Evolutionary conservation across 148 eudicot genomes (phyloP).

Genomic region (Amaranthus palmeri): DNA sequence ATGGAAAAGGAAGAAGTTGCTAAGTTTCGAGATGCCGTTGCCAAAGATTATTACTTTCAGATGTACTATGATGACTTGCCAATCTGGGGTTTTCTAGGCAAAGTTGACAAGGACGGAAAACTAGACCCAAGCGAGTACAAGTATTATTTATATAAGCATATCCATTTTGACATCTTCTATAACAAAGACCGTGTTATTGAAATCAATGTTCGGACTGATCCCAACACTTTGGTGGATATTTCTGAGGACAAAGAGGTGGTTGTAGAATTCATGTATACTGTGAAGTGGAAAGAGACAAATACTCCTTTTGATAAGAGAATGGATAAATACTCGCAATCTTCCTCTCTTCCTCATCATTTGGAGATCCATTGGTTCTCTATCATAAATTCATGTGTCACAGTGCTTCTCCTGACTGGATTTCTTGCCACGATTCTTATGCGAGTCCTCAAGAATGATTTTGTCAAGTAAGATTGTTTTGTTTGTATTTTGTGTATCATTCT

Average conservation of each 20-base stretch:
- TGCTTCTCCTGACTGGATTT: constrained; percentile 68
- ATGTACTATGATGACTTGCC: constrained; percentile 80
- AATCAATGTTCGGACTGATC: constrained; percentile 56
- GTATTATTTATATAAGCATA: constrained; percentile 51
- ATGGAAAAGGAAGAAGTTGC: constrained; percentile 48
- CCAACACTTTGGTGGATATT: constrained; percentile 53
- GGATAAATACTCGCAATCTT: constrained; percentile 66
- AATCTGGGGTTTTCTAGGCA: constrained; percentile 64
- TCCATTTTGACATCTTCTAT: constrained; percentile 57
- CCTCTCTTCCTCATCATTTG: constrained; percentile 61
- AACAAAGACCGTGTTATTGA: constrained; percentile 68
- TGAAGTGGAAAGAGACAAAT: constrained; percentile 56
- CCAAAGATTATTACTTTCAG: constrained; percentile 64
- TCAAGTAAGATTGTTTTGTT: constrained; percentile 42
- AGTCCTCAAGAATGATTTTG: constrained; percentile 67
- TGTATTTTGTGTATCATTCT: background rate
- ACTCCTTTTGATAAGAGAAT: constrained; percentile 55
- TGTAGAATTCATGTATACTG: constrained; percentile 59
- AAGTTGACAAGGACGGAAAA: constrained; percentile 57
- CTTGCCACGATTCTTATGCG: constrained; percentile 74
- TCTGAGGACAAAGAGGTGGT: constrained; percentile 59
- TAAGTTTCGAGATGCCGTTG: constrained; percentile 52
- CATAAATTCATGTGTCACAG: constrained; percentile 66
- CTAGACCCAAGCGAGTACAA: constrained; percentile 56
- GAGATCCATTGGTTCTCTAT: constrained; percentile 77